A percentile compares a stretch with the other conserved stretches of the same genome.
Evolutionary conservation across 2,329 filamentous ascomycete species (phyloP).

Genomic region (Endothia cerciana): DNA sequence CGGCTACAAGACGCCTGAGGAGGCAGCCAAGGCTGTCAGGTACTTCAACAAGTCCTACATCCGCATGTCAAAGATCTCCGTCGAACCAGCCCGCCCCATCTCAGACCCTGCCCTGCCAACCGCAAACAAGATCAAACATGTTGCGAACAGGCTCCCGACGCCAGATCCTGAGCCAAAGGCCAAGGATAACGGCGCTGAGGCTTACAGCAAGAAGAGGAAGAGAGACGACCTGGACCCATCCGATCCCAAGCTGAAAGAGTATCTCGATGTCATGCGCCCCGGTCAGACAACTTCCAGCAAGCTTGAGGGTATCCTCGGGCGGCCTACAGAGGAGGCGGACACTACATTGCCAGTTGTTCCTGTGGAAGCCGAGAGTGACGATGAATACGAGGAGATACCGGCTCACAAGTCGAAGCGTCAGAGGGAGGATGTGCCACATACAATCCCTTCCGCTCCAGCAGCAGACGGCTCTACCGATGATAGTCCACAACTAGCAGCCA

Average conservation of each 20-base stretch:
- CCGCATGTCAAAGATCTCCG: slow-evolving; percentile 90
- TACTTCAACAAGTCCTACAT: slow-evolving; percentile 97
- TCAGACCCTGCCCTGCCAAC: slow-evolving; percentile 47
- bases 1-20: slow-evolving; percentile 82
- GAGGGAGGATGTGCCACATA: slow-evolving; percentile 27
- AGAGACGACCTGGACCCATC: slow-evolving; percentile 60
- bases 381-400: slow-evolving; percentile 73
- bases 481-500: slow-evolving; percentile 10
- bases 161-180: slow-evolving; percentile 26
- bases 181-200: slow-evolving; percentile 35
- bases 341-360: slow-evolving; percentile 30
- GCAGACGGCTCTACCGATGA: slow-evolving; percentile 22
- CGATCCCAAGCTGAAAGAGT: slow-evolving; percentile 85
- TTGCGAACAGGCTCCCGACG: slow-evolving; percentile 24
- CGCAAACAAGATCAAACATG: slow-evolving; percentile 27
- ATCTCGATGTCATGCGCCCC: slow-evolving; percentile 78
- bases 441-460: slow-evolving; percentile 24
- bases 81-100: slow-evolving; percentile 80
- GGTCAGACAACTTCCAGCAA: slow-evolving; percentile 65
- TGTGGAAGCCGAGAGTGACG: slow-evolving; percentile 66
- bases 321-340: slow-evolving; percentile 30
- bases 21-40: slow-evolving; percentile 81
- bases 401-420: slow-evolving; percentile 54
- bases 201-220: slow-evolving; percentile 69
- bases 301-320: slow-evolving; percentile 52